Evolutionary conservation across 768 basidiomycete genomes (phyloP).

Genomic region (Pholiota conissans): DNA sequence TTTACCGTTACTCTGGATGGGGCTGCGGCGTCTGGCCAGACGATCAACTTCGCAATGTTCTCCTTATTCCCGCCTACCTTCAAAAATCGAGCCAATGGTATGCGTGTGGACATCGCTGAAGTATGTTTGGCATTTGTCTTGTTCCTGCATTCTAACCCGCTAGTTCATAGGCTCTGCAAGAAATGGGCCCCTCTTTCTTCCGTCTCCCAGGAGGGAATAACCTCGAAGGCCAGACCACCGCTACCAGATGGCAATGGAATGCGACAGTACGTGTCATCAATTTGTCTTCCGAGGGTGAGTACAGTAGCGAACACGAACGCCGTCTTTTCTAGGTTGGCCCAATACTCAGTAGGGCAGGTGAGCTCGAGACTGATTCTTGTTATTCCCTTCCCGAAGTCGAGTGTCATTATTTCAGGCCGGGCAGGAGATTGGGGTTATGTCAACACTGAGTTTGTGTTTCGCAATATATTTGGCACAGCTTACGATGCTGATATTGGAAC

Average conservation of each 20-base stretch:
- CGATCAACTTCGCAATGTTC: slow-evolving; percentile 58
- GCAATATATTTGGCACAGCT: neutral
- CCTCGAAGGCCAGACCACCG: slow-evolving; percentile 58
- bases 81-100: slow-evolving; percentile 57
- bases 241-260: slow-evolving; percentile 66
- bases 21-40: slow-evolving; percentile 47
- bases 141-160: too few species aligned
- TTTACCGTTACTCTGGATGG: too few species aligned
- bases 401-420: too few species aligned
- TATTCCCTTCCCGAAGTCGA: too few species aligned
- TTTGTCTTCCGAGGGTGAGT: neutral
- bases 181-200: slow-evolving; percentile 61
- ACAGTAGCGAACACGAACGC: too few species aligned
- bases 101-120: slow-evolving; percentile 60
- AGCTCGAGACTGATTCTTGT: too few species aligned
- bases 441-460: slow-evolving; percentile 55
- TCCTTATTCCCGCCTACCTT: slow-evolving; percentile 71
- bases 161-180: slow-evolving; percentile 49
- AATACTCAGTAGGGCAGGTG: slow-evolving; percentile 43
- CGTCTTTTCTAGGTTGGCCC: slow-evolving; percentile 56
- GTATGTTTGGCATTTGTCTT: slow-evolving; percentile 26
- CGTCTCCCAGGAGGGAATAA: slow-evolving; percentile 73
- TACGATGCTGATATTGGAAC: neutral
- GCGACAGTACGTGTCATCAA: slow-evolving; percentile 38
- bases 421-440: slow-evolving; percentile 61